Percentiles rank a stretch among this genome's conserved stretches.
Conservation (phyloP, 441 rosid species). For the Breynia disticha region DNA sequence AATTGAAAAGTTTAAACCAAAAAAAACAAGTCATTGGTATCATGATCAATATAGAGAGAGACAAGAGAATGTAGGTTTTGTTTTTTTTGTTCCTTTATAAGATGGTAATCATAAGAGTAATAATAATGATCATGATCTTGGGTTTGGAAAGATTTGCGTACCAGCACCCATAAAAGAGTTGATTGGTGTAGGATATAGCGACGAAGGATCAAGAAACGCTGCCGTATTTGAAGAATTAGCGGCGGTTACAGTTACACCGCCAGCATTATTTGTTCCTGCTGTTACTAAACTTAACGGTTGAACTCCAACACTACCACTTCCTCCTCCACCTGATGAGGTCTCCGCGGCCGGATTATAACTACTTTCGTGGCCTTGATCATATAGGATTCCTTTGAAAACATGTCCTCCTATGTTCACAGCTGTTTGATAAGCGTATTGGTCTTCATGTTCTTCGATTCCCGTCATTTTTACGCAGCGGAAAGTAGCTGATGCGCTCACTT, state of each 20-base stretch:
- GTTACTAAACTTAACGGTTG: conserved; percentile 42
- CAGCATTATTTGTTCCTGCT: conserved; percentile 25
- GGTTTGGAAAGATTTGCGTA: conserved; percentile 72
- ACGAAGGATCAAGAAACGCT: conserved; percentile 40
- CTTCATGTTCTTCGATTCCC: conserved; percentile 52
- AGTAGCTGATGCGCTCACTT: conserved; percentile 52
- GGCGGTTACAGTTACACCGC: conserved; percentile 22
- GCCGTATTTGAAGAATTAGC: conserved; percentile 24
- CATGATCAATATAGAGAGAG: too few relatives aligned
- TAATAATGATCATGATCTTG: conserved; percentile 33
- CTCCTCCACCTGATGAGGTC: conserved; percentile 30
- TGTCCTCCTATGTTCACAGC: conserved; percentile 79
- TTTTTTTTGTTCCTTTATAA: too few relatives aligned
- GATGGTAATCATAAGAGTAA: background rate
- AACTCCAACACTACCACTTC: conserved; percentile 10
- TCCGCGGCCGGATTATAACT: conserved; percentile 27
- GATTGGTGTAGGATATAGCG: conserved; percentile 55
- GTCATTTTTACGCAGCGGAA: conserved; percentile 79
- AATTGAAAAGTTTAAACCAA: too few relatives aligned
- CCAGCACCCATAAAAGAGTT: conserved; percentile 57
- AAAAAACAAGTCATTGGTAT: too few relatives aligned
- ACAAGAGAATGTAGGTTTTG: too few relatives aligned
- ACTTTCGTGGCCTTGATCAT: conserved; percentile 77
- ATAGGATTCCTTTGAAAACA: conserved; percentile 76
- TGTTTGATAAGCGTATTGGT: conserved; percentile 77